A percentile compares a stretch with the other conserved stretches of the same genome.
phyloP scores from a whole-genome alignment of 495 filamentous ascomycete genomes.

The Thozetella sp. region DNA sequence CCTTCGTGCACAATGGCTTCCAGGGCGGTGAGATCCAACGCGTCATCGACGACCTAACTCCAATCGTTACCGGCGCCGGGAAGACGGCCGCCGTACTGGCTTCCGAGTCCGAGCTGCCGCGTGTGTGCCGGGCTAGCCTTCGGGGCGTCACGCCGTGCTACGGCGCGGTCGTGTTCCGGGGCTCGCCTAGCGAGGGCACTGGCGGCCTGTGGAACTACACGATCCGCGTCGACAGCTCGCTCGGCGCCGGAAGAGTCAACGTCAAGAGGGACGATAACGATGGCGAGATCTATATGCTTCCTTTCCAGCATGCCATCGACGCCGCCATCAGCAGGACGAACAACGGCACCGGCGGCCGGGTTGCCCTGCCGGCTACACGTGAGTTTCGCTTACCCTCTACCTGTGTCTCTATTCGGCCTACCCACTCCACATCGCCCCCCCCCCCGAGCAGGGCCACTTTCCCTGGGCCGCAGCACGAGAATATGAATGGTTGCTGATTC shows the following conservation, averaged over 20 bases:
- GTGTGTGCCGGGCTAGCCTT: conserved; percentile 65
- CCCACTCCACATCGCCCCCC: too few species aligned
- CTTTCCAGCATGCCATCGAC: conserved; percentile 78
- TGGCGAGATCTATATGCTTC: conserved; percentile 72
- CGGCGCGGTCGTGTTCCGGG: conserved; percentile 73
- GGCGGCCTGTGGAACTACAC: conserved; percentile 83
- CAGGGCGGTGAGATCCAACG: conserved; percentile 69
- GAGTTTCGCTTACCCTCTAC: too few species aligned
- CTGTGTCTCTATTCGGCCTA: too few species aligned
- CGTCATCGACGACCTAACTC: conserved; percentile 64
- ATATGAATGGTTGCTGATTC: conserved; percentile 24
- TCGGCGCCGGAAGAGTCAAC: conserved; percentile 59
- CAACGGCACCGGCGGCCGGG: conserved; percentile 30
- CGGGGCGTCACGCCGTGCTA: conserved; percentile 74
- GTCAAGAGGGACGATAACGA: conserved; percentile 63
- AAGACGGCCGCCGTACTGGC: conserved; percentile 56
- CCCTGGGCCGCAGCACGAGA: conserved; percentile 21
- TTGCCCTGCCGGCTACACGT: conserved; percentile 33
- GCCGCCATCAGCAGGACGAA: conserved; percentile 62
- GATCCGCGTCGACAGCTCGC: conserved; percentile 67
- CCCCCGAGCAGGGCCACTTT: too few species aligned
- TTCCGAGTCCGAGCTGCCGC: conserved; percentile 54
- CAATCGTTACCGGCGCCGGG: conserved; percentile 50
- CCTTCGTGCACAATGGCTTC: conserved; percentile 78
- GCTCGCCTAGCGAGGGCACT: conserved; percentile 67